phyloP scores from a whole-genome alignment of 179 eudicot genomes.

The Beta lomatogona region DNA sequence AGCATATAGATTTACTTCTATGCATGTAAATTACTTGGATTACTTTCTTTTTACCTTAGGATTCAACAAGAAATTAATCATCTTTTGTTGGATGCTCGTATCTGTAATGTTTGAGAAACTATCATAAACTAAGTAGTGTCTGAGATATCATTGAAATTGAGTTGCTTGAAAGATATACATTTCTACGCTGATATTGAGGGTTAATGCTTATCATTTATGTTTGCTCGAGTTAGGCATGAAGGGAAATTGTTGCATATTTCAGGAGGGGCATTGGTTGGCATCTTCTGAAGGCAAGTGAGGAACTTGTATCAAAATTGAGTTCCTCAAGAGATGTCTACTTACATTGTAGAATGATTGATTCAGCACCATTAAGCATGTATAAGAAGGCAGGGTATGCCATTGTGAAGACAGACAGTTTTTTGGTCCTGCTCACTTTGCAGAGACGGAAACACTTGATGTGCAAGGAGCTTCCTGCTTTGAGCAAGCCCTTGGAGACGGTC shows the following conservation, averaged over 20 bases:
- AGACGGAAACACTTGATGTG: conserved; percentile 92
- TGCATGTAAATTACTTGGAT: neutral
- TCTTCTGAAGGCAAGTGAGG: conserved; percentile 87
- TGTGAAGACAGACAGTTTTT: conserved; percentile 70
- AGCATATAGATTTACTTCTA: neutral
- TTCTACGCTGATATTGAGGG: neutral
- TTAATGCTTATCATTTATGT: conserved; percentile 3
- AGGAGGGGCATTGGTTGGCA: conserved; percentile 99
- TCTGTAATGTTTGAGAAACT: neutral
- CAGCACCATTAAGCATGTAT: conserved; percentile 85
- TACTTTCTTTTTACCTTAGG: neutral
- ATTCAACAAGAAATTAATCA: neutral
- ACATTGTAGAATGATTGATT: conserved; percentile 91
- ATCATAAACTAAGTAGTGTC: neutral
- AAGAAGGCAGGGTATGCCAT: conserved; percentile 82
- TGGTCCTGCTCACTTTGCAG: conserved; percentile 66
- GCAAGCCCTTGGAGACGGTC: conserved; percentile 36
- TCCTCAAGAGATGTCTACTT: conserved; percentile 67
- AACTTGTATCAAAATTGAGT: conserved; percentile 73
- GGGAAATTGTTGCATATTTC: conserved; percentile 19
- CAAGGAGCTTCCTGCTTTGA: conserved; percentile 59
- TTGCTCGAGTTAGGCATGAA: conserved; percentile 12
- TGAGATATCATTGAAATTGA: neutral
- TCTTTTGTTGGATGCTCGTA: neutral
- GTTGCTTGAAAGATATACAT: neutral